These are phyloP conservation scores for Sphaerobolus stellatus DNA, from an alignment of 1,284 basidiomycete genomes.

Conservation along the genomic window DNA sequence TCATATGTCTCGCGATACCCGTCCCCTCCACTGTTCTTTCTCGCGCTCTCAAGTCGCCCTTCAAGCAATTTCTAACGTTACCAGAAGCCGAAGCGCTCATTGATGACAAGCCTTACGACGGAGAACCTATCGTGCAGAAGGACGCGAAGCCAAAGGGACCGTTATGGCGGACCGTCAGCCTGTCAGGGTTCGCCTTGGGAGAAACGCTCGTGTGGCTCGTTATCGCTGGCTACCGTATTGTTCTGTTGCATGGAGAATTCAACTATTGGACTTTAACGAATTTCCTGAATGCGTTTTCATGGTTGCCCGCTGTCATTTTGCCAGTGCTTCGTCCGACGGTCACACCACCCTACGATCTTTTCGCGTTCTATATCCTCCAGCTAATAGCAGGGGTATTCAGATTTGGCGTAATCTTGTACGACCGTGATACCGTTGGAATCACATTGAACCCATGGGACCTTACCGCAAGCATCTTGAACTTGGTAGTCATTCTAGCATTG, in stretches of 20 bases:
- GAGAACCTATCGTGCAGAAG: not conserved
- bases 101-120: not conserved
- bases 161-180: conserved; percentile 55
- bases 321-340: conserved; percentile 41
- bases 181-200: conserved; percentile 49
- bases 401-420: conserved; percentile 51
- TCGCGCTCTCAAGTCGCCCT: conserved; percentile 39
- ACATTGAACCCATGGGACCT: conserved; percentile 22
- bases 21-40: conserved; percentile 25
- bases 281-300: conserved; percentile 47
- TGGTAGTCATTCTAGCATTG: conserved; percentile 39
- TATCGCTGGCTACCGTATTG: conserved; percentile 43
- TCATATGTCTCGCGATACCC: conserved; percentile 40
- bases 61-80: conserved; percentile 53
- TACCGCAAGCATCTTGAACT: conserved; percentile 39
- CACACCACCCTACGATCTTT: conserved; percentile 53
- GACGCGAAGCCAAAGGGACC: conserved; percentile 23
- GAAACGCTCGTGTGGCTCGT: conserved; percentile 53
- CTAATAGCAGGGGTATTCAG: conserved; percentile 42
- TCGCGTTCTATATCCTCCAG: conserved; percentile 48
- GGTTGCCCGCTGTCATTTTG: conserved; percentile 55
- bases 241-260: conserved; percentile 31
- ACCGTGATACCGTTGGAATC: conserved; percentile 8
- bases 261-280: conserved; percentile 18
- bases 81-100: conserved; percentile 46